Percentiles rank a stretch among this genome's conserved stretches.
Evolutionary conservation across 331 rosid species (phyloP).

Genomic region (Prunus yedoensis): DNA sequence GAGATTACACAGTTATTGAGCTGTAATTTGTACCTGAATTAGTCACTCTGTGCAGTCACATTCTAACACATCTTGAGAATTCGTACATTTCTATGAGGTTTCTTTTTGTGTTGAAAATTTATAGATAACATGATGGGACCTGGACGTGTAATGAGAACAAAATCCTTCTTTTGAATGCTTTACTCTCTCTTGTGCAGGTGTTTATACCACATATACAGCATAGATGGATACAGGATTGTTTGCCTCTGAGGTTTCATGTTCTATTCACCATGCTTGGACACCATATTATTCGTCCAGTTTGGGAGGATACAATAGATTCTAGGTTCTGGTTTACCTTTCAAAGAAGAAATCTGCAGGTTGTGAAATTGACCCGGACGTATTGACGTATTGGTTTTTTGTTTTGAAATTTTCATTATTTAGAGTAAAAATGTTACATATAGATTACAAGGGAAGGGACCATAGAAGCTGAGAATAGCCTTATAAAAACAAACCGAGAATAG

Average conservation of each 20-base stretch:
- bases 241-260: not conserved
- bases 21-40: not conserved
- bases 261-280: not conserved
- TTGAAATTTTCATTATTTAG: not conserved
- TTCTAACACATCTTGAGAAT: not conserved
- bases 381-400: not conserved
- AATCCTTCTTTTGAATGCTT: not conserved
- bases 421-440: not conserved
- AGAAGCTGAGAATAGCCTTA: not conserved
- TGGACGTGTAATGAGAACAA: not conserved
- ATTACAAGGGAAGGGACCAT: not conserved
- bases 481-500: too few species aligned
- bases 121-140: not conserved
- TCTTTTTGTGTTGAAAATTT: not conserved
- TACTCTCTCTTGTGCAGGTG: not conserved
- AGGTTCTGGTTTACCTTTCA: too few species aligned
- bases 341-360: not conserved
- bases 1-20: not conserved
- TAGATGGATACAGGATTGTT: not conserved
- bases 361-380: not conserved
- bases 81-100: not conserved
- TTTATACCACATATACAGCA: not conserved
- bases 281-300: not conserved
- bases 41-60: too few species aligned
- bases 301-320: not conserved